These are phyloP conservation scores for Dipteronia sinensis DNA, from an alignment of 345 rosid species.

Conservation along the genomic window DNA sequence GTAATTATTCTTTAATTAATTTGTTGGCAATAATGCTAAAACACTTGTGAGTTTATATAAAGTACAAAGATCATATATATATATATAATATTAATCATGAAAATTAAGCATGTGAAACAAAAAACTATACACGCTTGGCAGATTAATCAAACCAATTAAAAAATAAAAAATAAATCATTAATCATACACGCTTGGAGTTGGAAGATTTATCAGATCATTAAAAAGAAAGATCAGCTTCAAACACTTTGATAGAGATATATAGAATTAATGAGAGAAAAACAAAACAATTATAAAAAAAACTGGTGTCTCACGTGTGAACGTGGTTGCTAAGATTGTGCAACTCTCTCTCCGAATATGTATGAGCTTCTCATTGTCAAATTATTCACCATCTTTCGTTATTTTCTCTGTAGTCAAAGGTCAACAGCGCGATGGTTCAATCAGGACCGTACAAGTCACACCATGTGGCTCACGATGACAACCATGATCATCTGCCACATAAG, in stretches of 20 bases:
- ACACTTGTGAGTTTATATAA: not conserved
- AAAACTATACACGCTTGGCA: not conserved
- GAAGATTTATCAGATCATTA: not conserved
- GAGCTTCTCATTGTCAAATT: slow-evolving; percentile 18
- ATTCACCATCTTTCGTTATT: not conserved
- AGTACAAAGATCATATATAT: not conserved
- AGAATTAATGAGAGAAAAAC: not conserved
- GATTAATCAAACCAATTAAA: not conserved
- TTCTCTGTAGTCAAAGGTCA: slow-evolving; percentile 9
- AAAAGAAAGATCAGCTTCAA: not conserved
- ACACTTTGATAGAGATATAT: not conserved
- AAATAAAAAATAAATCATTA: not conserved
- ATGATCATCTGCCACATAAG: slow-evolving; percentile 3
- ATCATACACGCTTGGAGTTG: not conserved
- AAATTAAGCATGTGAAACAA: not conserved
- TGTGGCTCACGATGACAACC: slow-evolving; percentile 15
- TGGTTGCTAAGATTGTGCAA: slow-evolving; percentile 4
- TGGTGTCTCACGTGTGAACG: slow-evolving; percentile 15
- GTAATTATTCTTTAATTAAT: not conserved
- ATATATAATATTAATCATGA: no score
- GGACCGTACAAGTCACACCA: not conserved
- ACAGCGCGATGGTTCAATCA: not conserved
- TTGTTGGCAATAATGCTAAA: not conserved
- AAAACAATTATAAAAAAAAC: not conserved
- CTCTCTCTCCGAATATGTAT: not conserved